Evolutionary conservation across 2,329 filamentous ascomycete species (phyloP), one percentile per base, ranked within the genome.

Genomic region (Ophiostoma quercus): DNA sequence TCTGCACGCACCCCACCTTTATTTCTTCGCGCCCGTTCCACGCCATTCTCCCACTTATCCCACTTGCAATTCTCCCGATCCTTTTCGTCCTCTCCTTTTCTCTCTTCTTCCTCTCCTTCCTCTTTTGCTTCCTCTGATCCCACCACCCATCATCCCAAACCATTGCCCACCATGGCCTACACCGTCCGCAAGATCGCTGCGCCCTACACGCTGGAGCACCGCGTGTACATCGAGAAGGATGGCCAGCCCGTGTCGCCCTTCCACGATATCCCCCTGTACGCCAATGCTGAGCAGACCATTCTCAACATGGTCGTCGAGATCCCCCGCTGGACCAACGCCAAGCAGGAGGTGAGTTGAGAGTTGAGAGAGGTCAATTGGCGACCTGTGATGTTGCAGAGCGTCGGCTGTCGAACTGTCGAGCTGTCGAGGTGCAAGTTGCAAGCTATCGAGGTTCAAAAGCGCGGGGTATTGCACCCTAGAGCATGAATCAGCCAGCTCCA

Each of bases 241-340:
- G 95, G 94, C 84, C 84, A 91, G 74, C 91, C 92, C 75, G 82
- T 98, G 81, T 98, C 94, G 74, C 91, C 94, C 76, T 99, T 97
- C 88, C 95, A 99, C 86, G 95, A 99, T 80, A 93, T 99, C 76
- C 95, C 95, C 73, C 92, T 99, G 76, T 99, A 93, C 80, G 94
- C 94, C 89, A 97, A 99, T 81, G 86, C 91, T 82, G 91, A 97
- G 85, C 88, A 97, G 87, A 96, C 90, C 76, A 84, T 98, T 80
- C 87, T 99, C 79, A 99, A 99, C 90, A 99, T 99, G 95, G 81
- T 99, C 74, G 95, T 99, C 77, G 95, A 99, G 90, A 97, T 99
- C 78, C 95, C 95, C 78, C 90, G 95, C 84, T 99, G 95, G 95
- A 97, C 94, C 85, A 99, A 99, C 84, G 95, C 91, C 78, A 99